These are phyloP conservation scores for Marasmius oreades DNA, from an alignment of 1,284 basidiomycete genomes.

Conservation along the genomic window DNA sequence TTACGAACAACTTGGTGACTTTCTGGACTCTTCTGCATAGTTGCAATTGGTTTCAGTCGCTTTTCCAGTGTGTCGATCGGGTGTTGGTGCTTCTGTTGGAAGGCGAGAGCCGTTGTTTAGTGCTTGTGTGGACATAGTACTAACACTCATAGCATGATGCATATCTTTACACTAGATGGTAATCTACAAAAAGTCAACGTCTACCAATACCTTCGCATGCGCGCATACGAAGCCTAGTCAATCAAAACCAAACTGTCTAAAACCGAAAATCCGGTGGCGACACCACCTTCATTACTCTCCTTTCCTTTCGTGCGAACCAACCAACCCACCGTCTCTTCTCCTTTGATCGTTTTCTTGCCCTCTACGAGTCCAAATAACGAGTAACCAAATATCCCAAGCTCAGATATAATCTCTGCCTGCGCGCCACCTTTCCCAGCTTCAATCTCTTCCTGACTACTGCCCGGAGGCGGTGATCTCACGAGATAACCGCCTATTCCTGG, in stretches of 20 bases:
- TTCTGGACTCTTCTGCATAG: too few species aligned
- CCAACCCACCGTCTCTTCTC: conserved; percentile 77
- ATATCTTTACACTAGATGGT: too few species aligned
- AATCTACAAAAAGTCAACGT: too few species aligned
- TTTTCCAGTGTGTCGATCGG: too few species aligned
- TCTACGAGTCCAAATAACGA: conserved; percentile 60
- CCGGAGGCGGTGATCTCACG: conserved; percentile 40
- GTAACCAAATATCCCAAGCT: conserved; percentile 92
- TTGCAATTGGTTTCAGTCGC: too few species aligned
- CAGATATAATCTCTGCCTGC: conserved; percentile 77
- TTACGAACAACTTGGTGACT: too few species aligned
- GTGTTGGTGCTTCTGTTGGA: too few species aligned
- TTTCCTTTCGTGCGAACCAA: conserved; percentile 90
- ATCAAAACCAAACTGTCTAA: conserved; percentile 80
- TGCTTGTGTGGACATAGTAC: too few species aligned
- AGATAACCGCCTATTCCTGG: conserved; percentile 66
- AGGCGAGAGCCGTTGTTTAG: too few species aligned
- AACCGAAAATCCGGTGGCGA: conserved; percentile 89
- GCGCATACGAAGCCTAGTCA: conserved; percentile 24
- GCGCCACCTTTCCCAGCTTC: conserved; percentile 40
- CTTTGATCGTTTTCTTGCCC: conserved; percentile 21
- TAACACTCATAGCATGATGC: too few species aligned
- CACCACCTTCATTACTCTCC: conserved; percentile 92
- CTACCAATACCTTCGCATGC: too few species aligned
- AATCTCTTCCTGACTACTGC: not conserved